A percentile compares a stretch with the other conserved stretches of the same genome.
Evolutionary conservation across 305 asterid species (phyloP).

Genomic region (Fraxinus greggii): DNA sequence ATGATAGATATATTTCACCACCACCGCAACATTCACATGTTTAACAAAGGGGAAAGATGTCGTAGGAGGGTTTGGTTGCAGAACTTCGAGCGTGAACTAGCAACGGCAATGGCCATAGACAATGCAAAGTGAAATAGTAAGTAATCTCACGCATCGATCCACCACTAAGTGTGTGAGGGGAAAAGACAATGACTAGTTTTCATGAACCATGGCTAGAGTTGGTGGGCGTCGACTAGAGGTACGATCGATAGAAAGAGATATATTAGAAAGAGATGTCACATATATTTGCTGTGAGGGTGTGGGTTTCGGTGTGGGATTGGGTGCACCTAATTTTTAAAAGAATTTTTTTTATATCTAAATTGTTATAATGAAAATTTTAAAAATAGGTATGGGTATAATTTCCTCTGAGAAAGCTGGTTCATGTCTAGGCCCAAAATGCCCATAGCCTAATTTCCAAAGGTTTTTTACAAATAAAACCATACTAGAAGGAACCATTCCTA

Average conservation of each 20-base stretch:
- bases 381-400: neutral
- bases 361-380: neutral
- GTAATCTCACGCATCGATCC: neutral
- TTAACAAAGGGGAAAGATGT: neutral
- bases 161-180: neutral
- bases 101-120: neutral
- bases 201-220: neutral
- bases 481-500: constrained; percentile 3
- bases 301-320: neutral
- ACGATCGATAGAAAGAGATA: neutral
- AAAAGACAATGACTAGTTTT: neutral
- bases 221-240: neutral
- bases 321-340: neutral
- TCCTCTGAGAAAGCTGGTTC: neutral
- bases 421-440: neutral
- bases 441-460: neutral
- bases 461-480: neutral
- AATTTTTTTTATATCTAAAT: neutral
- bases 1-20: no score
- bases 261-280: neutral
- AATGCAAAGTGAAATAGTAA: neutral
- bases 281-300: neutral
- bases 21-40: neutral
- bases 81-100: no score
- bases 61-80: neutral